Evolutionary conservation across 805 yeast species (phyloP).

Genomic region (Scheffersomyces coipomensis): DNA sequence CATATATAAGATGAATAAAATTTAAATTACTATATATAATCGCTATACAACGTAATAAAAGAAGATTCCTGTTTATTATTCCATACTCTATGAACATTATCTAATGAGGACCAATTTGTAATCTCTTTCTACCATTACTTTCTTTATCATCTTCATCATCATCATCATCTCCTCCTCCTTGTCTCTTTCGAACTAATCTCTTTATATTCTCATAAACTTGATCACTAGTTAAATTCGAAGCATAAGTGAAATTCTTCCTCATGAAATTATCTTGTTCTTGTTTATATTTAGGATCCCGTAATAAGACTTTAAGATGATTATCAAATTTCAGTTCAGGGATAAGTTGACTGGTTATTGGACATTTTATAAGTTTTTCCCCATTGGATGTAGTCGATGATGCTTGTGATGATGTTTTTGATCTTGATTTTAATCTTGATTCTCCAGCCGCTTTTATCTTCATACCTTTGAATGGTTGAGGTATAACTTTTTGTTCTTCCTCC

Average conservation of each 20-base stretch:
- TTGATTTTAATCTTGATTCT: slow-evolving; percentile 51
- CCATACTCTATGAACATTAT: too few relatives aligned
- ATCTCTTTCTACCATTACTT: slow-evolving; percentile 6
- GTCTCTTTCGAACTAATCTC: slow-evolving; percentile 34
- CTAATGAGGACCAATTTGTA: slow-evolving; percentile 9
- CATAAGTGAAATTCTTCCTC: slow-evolving; percentile 48
- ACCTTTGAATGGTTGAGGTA: slow-evolving; percentile 36
- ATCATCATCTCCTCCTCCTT: slow-evolving; percentile 1
- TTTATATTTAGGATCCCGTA: slow-evolving; percentile 77
- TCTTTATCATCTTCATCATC: neutral
- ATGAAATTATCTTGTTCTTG: slow-evolving; percentile 65
- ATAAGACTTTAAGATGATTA: slow-evolving; percentile 64
- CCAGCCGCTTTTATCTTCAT: slow-evolving; percentile 74
- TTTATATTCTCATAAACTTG: slow-evolving; percentile 66
- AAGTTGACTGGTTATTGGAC: slow-evolving; percentile 76
- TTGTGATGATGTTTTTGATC: neutral
- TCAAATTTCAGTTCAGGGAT: slow-evolving; percentile 72
- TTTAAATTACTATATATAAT: too few relatives aligned
- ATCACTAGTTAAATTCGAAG: slow-evolving; percentile 50
- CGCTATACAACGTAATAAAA: too few relatives aligned
- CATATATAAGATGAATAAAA: too few relatives aligned
- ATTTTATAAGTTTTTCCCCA: slow-evolving; percentile 46
- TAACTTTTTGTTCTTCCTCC: slow-evolving; percentile 4
- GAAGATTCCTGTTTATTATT: too few relatives aligned
- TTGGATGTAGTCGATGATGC: neutral